Conservation (phyloP, 805 yeast genomes). For the Tetrapisispora phaffii region DNA sequence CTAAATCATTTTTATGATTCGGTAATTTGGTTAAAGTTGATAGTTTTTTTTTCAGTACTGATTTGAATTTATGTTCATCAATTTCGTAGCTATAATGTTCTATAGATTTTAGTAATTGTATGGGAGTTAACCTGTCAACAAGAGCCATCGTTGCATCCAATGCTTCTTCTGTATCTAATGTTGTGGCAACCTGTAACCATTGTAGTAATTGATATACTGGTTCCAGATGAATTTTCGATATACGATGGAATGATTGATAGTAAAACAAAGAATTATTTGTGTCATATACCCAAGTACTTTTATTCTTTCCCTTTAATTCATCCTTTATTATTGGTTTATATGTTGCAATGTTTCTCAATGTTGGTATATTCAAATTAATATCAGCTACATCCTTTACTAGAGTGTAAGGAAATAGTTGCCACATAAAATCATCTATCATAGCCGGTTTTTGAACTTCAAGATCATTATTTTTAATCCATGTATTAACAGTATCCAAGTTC, state of each 20-base stretch:
- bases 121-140: constrained; percentile 50
- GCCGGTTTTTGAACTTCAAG: constrained; percentile 25
- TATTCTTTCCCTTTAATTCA: neutral
- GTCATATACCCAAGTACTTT: constrained; percentile 10
- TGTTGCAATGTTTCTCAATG: constrained; percentile 19
- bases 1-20: constrained; percentile 10
- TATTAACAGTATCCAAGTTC: constrained; percentile 78
- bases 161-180: constrained; percentile 55
- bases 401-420: constrained; percentile 33
- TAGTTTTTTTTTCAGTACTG: constrained; percentile 34
- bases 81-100: constrained; percentile 79
- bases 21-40: constrained; percentile 14
- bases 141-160: constrained; percentile 44
- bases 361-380: constrained; percentile 16
- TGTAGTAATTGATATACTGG: constrained; percentile 75
- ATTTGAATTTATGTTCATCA: constrained; percentile 59
- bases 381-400: constrained; percentile 25
- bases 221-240: constrained; percentile 57
- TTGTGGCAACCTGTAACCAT: constrained; percentile 81
- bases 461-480: constrained; percentile 65
- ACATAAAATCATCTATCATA: constrained; percentile 30
- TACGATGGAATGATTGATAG: constrained; percentile 52
- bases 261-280: constrained; percentile 42
- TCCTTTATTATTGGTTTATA: constrained; percentile 15
- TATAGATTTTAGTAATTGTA: constrained; percentile 59